Evolutionary conservation across 805 yeast genomes (phyloP).

Genomic region (Kuraishia piskuri): DNA sequence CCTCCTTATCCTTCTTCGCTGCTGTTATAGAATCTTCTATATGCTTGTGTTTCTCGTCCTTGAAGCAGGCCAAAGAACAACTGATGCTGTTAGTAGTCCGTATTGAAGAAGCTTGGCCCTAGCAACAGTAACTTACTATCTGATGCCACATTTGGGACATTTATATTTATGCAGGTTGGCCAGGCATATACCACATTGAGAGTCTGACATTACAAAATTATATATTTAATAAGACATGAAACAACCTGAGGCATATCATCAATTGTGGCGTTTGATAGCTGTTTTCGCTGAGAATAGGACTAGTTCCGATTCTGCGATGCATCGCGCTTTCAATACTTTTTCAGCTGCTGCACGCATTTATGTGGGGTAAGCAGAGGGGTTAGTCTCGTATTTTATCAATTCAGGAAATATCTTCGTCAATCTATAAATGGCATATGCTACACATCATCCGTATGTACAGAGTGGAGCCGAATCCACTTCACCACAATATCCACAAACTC

Average conservation of each 20-base stretch:
- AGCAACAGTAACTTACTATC: conserved; percentile 21
- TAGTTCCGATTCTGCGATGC: too few relatives aligned
- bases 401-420: background rate
- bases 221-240: too few relatives aligned
- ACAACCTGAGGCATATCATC: too few relatives aligned
- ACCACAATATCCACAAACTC: conserved; percentile 57
- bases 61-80: conserved; percentile 60
- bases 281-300: too few relatives aligned
- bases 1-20: conserved; percentile 1
- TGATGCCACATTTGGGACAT: conserved; percentile 37
- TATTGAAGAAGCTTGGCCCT: background rate
- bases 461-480: conserved; percentile 28
- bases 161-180: conserved; percentile 29
- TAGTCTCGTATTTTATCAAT: too few relatives aligned
- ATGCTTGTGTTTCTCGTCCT: conserved; percentile 30
- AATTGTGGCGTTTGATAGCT: too few relatives aligned
- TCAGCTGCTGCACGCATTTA: background rate
- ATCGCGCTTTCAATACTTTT: too few relatives aligned
- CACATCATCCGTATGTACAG: background rate
- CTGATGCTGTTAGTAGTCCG: conserved; percentile 10
- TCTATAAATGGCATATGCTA: background rate
- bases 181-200: conserved; percentile 24
- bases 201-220: background rate
- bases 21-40: conserved; percentile 9
- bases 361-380: background rate